phyloP scores from a whole-genome alignment of 2,329 filamentous ascomycete genomes.

The Paecilomyces formosus region DNA sequence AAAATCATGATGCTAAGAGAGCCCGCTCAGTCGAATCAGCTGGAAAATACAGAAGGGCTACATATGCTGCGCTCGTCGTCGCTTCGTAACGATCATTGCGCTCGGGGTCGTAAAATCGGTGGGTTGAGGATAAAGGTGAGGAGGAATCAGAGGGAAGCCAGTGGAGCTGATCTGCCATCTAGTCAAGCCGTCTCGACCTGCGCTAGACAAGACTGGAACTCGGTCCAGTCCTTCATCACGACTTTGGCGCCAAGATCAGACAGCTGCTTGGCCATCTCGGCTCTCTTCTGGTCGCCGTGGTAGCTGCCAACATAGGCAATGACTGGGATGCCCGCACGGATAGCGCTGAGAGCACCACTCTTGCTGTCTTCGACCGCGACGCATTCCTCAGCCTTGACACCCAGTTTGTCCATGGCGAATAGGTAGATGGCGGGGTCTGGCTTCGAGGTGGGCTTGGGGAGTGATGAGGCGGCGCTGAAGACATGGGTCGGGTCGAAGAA shows the following conservation, averaged over 20 bases:
- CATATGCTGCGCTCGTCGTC: background rate
- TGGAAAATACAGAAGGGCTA: background rate
- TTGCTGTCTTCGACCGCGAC: slow-evolving; percentile 85
- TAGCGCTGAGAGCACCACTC: slow-evolving; percentile 70
- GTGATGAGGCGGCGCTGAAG: slow-evolving; percentile 74
- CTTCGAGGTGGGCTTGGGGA: slow-evolving; percentile 77
- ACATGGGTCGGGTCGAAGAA: slow-evolving; percentile 70
- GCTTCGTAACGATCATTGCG: slow-evolving; percentile 19
- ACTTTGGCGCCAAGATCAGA: slow-evolving; percentile 54
- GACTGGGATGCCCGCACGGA: slow-evolving; percentile 69
- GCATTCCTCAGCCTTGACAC: slow-evolving; percentile 62
- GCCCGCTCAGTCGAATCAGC: background rate
- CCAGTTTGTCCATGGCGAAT: slow-evolving; percentile 65
- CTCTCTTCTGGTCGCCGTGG: slow-evolving; percentile 48
- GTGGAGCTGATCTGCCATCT: slow-evolving; percentile 8
- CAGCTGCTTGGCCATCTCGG: slow-evolving; percentile 58
- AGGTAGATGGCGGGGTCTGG: slow-evolving; percentile 86
- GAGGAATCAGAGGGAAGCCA: slow-evolving; percentile 10
- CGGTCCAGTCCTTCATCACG: slow-evolving; percentile 48
- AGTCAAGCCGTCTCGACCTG: slow-evolving; percentile 30
- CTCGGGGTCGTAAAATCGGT: slow-evolving; percentile 27
- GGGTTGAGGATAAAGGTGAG: background rate
- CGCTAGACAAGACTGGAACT: slow-evolving; percentile 36
- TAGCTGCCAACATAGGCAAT: slow-evolving; percentile 84
- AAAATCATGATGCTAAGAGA: background rate